Conservation (phyloP, 148 eudicot genomes). For the Simmondsia chinensis region DNA sequence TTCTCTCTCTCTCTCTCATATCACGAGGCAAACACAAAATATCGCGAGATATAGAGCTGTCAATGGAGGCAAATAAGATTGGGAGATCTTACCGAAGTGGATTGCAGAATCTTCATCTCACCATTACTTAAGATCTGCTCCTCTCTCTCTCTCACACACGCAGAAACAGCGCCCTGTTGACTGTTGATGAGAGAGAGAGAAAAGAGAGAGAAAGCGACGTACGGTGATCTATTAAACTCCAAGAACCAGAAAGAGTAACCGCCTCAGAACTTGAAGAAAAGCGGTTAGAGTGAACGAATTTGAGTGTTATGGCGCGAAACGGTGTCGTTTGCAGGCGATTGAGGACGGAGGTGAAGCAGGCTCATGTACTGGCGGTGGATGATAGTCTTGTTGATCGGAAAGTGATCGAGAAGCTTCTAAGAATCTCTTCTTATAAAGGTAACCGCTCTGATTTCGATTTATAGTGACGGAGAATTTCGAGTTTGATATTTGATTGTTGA, state of each 20-base stretch:
- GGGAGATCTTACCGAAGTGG: constrained; percentile 37
- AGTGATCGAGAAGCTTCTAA: constrained; percentile 50
- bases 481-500: background rate
- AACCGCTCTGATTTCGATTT: too few relatives aligned
- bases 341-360: constrained; percentile 21
- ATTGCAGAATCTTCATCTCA: constrained; percentile 55
- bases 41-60: too few relatives aligned
- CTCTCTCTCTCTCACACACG: constrained; percentile 8
- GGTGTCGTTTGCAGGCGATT: constrained; percentile 20
- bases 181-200: constrained; percentile 18
- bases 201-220: constrained; percentile 1
- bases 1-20: background rate
- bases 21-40: too few relatives aligned
- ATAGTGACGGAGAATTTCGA: too few relatives aligned
- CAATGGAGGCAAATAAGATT: too few relatives aligned
- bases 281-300: too few relatives aligned
- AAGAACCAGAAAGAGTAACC: background rate
- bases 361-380: constrained; percentile 63
- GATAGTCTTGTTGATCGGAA: constrained; percentile 56
- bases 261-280: too few relatives aligned
- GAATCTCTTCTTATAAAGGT: constrained; percentile 58
- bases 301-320: constrained; percentile 23
- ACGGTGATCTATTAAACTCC: constrained; percentile 2
- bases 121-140: too few relatives aligned
- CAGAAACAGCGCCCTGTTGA: constrained; percentile 12